A percentile compares a stretch with the other conserved stretches of the same genome.
These are phyloP conservation scores for Usnea hakonensis DNA, from an alignment of 495 filamentous ascomycete species.

Conservation along the genomic window DNA sequence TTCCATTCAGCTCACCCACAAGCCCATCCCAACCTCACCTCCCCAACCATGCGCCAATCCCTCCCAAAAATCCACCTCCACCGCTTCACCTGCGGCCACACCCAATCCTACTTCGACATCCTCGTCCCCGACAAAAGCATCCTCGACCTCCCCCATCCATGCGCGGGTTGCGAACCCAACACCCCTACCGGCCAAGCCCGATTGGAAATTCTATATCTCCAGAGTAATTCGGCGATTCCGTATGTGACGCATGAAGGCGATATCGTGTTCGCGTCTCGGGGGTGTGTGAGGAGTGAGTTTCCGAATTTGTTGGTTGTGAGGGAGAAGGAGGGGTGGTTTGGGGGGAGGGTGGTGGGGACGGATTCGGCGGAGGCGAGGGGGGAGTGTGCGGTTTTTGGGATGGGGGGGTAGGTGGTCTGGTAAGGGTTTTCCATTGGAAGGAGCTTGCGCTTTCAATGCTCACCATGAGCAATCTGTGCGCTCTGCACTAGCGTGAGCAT, in stretches of 20 bases:
- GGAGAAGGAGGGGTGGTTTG: neutral
- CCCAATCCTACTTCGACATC: neutral
- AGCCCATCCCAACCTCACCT: neutral
- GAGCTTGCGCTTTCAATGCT: no score
- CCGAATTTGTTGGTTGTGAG: neutral
- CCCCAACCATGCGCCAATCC: neutral
- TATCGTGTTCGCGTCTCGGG: neutral
- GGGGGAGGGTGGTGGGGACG: neutral
- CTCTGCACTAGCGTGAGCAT: no score
- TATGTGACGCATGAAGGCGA: neutral
- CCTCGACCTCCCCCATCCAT: neutral
- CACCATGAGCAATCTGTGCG: no score
- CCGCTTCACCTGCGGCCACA: slow-evolving; percentile 1
- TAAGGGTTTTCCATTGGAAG: no score
- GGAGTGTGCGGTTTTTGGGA: neutral
- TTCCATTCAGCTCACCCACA: neutral
- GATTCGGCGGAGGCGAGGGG: neutral
- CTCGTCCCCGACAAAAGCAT: neutral
- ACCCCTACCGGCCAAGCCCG: neutral
- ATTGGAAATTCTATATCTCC: neutral
- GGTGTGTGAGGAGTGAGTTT: neutral
- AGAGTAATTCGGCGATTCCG: neutral
- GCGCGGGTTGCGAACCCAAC: slow-evolving; percentile 1
- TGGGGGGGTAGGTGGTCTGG: no score
- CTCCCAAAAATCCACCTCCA: neutral